Conservation (phyloP, 192 early-diverging fungal genomes). For the Entomortierella parvispora region DNA sequence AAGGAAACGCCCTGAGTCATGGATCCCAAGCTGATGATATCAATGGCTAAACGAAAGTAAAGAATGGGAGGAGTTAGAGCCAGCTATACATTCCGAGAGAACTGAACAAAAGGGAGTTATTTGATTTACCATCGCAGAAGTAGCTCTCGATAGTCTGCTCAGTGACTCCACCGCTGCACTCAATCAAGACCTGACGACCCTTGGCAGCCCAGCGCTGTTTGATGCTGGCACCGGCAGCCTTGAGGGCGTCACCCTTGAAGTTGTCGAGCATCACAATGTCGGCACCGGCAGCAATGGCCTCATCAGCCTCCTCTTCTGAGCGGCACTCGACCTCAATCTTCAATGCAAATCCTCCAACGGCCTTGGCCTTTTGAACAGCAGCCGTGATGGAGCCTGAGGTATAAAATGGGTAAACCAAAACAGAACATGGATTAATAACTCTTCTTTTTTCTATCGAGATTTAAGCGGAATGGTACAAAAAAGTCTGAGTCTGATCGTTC, state of each 20-base stretch:
- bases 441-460: too few species aligned
- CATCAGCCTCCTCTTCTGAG: conserved; percentile 90
- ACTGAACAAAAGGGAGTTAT: too few species aligned
- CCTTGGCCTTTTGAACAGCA: conserved; percentile 84
- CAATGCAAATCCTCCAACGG: conserved; percentile 88
- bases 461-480: too few species aligned
- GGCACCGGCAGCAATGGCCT: conserved; percentile 95
- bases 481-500: background rate
- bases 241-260: conserved; percentile 78
- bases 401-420: too few species aligned
- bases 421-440: too few species aligned
- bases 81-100: too few species aligned
- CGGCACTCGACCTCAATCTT: conserved; percentile 99
- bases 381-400: conserved; percentile 93
- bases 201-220: conserved; percentile 76
- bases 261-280: conserved; percentile 99
- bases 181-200: conserved; percentile 81
- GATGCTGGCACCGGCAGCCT: conserved; percentile 72
- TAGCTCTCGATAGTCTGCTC: conserved; percentile 83
- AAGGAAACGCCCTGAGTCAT: conserved; percentile 95
- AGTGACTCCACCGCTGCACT: conserved; percentile 96
- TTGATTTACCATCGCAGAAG: conserved; percentile 84
- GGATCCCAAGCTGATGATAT: conserved; percentile 92
- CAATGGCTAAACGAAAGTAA: conserved; percentile 64
- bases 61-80: background rate